A percentile compares a stretch with the other conserved stretches of the same genome.
These are phyloP conservation scores for Penicillium capsulatum DNA, from an alignment of 2,329 filamentous ascomycete species.

Conservation along the genomic window DNA sequence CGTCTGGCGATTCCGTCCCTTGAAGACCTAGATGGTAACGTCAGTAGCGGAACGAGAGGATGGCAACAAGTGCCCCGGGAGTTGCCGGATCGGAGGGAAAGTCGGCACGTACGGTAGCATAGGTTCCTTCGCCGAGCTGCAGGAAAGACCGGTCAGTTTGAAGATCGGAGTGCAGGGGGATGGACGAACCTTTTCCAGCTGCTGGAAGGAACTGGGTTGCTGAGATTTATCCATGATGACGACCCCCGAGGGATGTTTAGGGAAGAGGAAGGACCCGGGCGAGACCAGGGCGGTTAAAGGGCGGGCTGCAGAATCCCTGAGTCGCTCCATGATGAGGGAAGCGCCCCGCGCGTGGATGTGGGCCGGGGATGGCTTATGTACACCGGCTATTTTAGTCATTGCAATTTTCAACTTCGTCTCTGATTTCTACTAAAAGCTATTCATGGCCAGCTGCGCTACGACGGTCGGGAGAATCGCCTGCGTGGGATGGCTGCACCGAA, in stretches of 20 bases:
- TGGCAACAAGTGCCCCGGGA: background rate
- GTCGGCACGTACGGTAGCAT: slow-evolving; percentile 75
- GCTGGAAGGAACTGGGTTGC: slow-evolving; percentile 96
- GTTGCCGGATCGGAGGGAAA: background rate
- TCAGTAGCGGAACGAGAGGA: slow-evolving; percentile 16
- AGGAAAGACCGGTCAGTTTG: slow-evolving; percentile 28
- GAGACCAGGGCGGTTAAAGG: slow-evolving; percentile 35
- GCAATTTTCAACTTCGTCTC: no score
- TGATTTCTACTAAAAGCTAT: background rate
- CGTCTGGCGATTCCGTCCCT: slow-evolving; percentile 94
- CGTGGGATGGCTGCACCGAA: slow-evolving; percentile 43
- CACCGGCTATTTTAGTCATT: background rate
- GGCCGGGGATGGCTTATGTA: slow-evolving; percentile 19
- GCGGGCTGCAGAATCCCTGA: slow-evolving; percentile 23
- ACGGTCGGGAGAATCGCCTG: slow-evolving; percentile 43
- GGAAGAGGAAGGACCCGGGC: slow-evolving; percentile 36
- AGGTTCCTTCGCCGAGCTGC: slow-evolving; percentile 89
- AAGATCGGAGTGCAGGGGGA: slow-evolving; percentile 4
- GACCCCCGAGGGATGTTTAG: slow-evolving; percentile 19
- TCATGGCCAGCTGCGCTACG: slow-evolving; percentile 27
- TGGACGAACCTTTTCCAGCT: slow-evolving; percentile 72
- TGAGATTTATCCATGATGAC: slow-evolving; percentile 78
- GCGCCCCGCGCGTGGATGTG: slow-evolving; percentile 23
- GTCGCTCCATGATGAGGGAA: slow-evolving; percentile 24
- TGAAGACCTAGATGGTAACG: slow-evolving; percentile 73